Conservation (phyloP, 495 filamentous ascomycete genomes). For the Apiosordaria backusii region DNA sequence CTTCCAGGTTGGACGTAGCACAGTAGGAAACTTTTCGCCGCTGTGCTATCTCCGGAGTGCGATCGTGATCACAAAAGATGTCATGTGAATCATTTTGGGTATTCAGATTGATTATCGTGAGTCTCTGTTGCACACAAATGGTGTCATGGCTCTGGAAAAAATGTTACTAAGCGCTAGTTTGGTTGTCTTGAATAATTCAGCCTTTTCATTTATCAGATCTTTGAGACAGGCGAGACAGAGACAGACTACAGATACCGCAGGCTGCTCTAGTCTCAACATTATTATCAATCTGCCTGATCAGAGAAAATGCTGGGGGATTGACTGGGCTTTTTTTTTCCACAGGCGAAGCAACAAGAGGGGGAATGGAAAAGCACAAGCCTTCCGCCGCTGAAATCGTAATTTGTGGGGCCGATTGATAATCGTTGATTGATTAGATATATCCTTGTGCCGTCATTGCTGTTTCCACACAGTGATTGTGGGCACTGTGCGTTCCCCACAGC, state of each 20-base stretch:
- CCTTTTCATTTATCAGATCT: conserved; percentile 15
- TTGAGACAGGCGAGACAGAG: not conserved
- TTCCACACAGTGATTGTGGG: not conserved
- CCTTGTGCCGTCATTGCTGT: conserved; percentile 13
- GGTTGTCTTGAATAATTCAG: not conserved
- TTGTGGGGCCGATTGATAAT: conserved; percentile 36
- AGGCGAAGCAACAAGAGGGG: not conserved
- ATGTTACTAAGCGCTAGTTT: not conserved
- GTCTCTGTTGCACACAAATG: not conserved
- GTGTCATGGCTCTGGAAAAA: not conserved
- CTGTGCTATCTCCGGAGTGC: not conserved
- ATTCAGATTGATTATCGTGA: not conserved
- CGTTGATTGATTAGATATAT: conserved; percentile 29
- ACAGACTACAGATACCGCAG: too few relatives aligned
- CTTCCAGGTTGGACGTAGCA: too few relatives aligned
- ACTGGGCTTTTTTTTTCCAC: not conserved
- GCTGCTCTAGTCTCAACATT: conserved; percentile 24
- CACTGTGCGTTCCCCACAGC: conserved; percentile 9
- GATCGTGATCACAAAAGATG: too few relatives aligned
- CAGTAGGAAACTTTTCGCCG: not conserved
- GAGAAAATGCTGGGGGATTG: not conserved
- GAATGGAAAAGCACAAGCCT: too few relatives aligned
- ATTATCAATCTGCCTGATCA: not conserved
- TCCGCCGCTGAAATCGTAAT: not conserved
- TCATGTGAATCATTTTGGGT: not conserved